Evolutionary conservation across 164 flowering plant species (phyloP), one percentile per base, ranked within the genome.

Genomic region (Berberis vulgaris): DNA sequence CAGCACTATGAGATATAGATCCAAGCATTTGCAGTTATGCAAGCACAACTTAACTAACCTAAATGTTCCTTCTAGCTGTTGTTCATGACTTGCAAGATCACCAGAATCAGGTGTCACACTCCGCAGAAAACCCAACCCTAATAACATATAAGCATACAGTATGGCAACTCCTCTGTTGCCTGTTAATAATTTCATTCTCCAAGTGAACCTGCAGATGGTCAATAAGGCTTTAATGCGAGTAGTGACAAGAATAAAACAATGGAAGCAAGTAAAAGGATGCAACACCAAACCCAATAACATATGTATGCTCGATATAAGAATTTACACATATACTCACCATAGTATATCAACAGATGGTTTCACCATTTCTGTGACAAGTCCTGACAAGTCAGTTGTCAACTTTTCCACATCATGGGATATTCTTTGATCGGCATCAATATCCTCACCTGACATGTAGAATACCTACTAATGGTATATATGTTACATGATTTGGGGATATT

Each of bases 141-240:
- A 84, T 47, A 95, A 76, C 99, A 95, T 91, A 73, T 95, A 95
- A 43, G 91, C 79, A 73, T 95, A 95, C 69, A 95, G 56, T 68
- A 91, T 86, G 62, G 87, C 84, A 77, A 95, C 96, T 57, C 99
- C 99, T 70, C 96, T 79, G 63, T 54, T 80, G 58, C 99, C 97
- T 45, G 97, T 95, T 60, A 95, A 77, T 53, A 89, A 67, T 83
- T 89, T 89, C 97, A 91, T 91, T 80, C 97, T 85, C 97, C 97
- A 95, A 43, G 99, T 87, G 79, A 95, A 95, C 99, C 97, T 89
- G 73, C 60, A 58, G 46, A 66, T 41, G 40, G 42, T 45, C n/a
- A 43, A 71, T 6, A 44, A 62, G 41, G 41, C 11, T 4, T 39
- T 7, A 54, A 59, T 41, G 47, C 9, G 50, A 54, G 7, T 39